A percentile compares a stretch with the other conserved stretches of the same genome.
Evolutionary conservation across 768 basidiomycete species (phyloP).

Genomic region (Boletus subcaerulescens): DNA sequence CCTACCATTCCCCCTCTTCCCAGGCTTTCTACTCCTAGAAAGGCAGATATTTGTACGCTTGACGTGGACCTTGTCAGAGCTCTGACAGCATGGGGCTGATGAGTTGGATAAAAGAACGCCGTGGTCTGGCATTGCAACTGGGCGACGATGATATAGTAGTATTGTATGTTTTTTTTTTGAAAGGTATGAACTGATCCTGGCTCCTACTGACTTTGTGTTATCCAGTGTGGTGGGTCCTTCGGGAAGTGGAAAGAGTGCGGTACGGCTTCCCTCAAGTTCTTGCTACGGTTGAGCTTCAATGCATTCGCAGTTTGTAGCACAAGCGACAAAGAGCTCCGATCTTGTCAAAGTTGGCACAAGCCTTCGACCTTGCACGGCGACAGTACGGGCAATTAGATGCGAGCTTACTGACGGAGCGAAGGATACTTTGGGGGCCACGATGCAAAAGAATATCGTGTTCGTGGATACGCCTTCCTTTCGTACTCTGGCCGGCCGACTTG

Average conservation of each 20-base stretch:
- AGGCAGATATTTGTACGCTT: not conserved
- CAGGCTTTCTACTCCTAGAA: too few species aligned
- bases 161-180: slow-evolving; percentile 13
- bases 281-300: not conserved
- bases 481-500: not conserved
- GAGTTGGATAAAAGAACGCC: not conserved
- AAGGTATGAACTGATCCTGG: too few species aligned
- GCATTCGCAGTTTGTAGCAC: slow-evolving; percentile 5
- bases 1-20: not conserved
- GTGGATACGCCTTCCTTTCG: slow-evolving; percentile 22
- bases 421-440: not conserved
- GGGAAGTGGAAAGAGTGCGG: slow-evolving; percentile 19
- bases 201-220: not conserved
- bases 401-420: not conserved
- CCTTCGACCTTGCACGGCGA: not conserved
- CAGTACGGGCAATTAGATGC: slow-evolving; percentile 13
- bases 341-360: not conserved
- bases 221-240: slow-evolving; percentile 19
- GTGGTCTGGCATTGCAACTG: not conserved
- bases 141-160: slow-evolving; percentile 13
- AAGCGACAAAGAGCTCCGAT: not conserved
- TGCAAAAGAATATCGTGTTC: slow-evolving; percentile 12
- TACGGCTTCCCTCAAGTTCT: not conserved
- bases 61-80: not conserved
- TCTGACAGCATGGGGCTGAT: not conserved